These are phyloP conservation scores for Elasticomyces elasticus DNA, from an alignment of 495 filamentous ascomycete species.

Conservation along the genomic window DNA sequence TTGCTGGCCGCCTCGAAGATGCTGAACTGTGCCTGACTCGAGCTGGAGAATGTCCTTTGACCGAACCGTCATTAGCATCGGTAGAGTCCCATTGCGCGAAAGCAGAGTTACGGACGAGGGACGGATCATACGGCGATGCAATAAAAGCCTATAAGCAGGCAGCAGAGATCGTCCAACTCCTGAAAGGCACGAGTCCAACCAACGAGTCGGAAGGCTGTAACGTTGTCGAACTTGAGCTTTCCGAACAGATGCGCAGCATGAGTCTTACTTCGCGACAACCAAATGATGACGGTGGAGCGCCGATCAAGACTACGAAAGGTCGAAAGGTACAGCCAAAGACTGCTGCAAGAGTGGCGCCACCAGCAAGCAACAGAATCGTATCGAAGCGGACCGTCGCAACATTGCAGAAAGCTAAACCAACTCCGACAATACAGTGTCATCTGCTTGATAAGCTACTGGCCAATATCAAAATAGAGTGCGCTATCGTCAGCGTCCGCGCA, in stretches of 20 bases:
- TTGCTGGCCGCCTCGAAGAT: constrained; percentile 11
- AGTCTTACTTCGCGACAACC: too few species aligned
- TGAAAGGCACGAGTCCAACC: not conserved
- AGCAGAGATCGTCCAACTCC: constrained; percentile 26
- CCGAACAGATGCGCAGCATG: too few species aligned
- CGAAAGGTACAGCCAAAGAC: too few species aligned
- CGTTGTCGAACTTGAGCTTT: not conserved
- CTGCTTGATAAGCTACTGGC: not conserved
- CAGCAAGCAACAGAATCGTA: too few species aligned
- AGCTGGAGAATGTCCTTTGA: not conserved
- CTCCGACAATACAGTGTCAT: not conserved
- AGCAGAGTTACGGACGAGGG: constrained; percentile 7
- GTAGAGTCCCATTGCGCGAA: constrained; percentile 6
- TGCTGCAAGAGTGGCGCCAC: too few species aligned
- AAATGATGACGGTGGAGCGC: too few species aligned
- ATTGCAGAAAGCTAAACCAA: too few species aligned
- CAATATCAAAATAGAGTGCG: not conserved
- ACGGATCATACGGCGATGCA: constrained; percentile 7
- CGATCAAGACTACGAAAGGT: too few species aligned
- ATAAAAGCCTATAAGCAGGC: not conserved
- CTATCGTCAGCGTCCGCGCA: not conserved
- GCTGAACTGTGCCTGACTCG: constrained; percentile 17
- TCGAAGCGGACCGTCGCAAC: too few species aligned
- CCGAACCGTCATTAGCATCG: not conserved
- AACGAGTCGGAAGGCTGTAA: not conserved